phyloP scores from a whole-genome alignment of 371 early-diverging fungal species.

The Mucor saturninus region DNA sequence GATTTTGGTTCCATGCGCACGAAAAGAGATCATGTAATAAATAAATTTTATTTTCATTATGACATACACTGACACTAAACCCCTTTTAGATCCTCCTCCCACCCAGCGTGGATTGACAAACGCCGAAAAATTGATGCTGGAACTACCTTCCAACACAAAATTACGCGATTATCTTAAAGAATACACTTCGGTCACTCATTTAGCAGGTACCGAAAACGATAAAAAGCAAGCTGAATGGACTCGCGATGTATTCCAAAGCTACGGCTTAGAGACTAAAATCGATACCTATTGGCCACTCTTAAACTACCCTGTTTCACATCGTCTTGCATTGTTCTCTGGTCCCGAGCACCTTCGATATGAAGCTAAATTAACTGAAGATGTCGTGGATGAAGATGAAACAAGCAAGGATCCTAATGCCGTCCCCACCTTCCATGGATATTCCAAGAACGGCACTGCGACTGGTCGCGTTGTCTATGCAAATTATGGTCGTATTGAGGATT shows the following conservation, averaged over 20 bases:
- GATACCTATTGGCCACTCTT: slow-evolving; percentile 68
- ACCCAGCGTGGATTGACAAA: background rate
- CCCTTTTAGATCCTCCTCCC: background rate
- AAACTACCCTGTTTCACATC: slow-evolving; percentile 60
- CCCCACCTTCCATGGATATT: slow-evolving; percentile 69
- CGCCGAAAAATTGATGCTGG: slow-evolving; percentile 20
- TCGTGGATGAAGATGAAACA: slow-evolving; percentile 55
- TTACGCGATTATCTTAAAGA: slow-evolving; percentile 19
- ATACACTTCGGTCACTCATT: slow-evolving; percentile 60
- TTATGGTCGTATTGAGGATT: slow-evolving; percentile 69
- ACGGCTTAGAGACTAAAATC: slow-evolving; percentile 61
- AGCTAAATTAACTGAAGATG: slow-evolving; percentile 61
- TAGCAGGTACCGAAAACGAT: slow-evolving; percentile 60
- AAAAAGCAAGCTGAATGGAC: slow-evolving; percentile 63
- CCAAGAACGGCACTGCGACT: slow-evolving; percentile 65
- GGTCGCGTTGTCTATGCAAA: slow-evolving; percentile 72
- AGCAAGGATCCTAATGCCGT: slow-evolving; percentile 53
- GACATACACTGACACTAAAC: background rate
- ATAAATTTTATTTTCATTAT: background rate
- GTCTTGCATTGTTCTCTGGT: slow-evolving; percentile 62
- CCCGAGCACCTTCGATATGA: slow-evolving; percentile 55
- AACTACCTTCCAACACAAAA: slow-evolving; percentile 24
- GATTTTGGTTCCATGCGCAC: slow-evolving; percentile 39
- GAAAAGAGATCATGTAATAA: slow-evolving; percentile 7
- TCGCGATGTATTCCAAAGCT: slow-evolving; percentile 51